phyloP scores from a whole-genome alignment of 1,284 basidiomycete genomes.

The Pterulicium gracile region DNA sequence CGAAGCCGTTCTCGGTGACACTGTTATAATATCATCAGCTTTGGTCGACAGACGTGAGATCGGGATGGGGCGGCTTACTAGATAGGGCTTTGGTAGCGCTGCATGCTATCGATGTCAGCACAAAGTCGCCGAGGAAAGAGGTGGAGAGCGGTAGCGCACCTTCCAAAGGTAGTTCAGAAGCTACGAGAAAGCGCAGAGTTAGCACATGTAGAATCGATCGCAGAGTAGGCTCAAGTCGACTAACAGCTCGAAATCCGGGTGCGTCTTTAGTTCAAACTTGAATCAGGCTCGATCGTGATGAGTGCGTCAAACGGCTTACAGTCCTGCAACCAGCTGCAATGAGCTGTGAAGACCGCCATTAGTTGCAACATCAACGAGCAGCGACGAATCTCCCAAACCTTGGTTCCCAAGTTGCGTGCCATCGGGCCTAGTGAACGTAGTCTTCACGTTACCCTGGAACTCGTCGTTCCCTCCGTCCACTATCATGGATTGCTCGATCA shows the following conservation, averaged over 20 bases:
- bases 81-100: constrained; percentile 59
- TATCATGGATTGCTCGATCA: constrained; percentile 5
- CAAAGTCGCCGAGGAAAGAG: constrained; percentile 4
- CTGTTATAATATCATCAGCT: constrained; percentile 16
- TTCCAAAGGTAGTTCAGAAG: constrained; percentile 65
- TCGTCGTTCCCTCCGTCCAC: constrained; percentile 48
- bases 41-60: neutral
- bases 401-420: constrained; percentile 60
- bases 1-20: constrained; percentile 66
- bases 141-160: constrained; percentile 19
- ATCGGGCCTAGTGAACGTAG: constrained; percentile 51
- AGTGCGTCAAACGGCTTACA: constrained; percentile 28
- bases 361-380: neutral
- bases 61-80: constrained; percentile 29
- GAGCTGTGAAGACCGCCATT: constrained; percentile 23
- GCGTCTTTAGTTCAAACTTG: constrained; percentile 6
- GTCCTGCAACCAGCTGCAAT: constrained; percentile 52
- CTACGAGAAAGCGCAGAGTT: constrained; percentile 22
- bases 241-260: constrained; percentile 43
- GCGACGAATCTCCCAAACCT: constrained; percentile 28
- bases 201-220: constrained; percentile 10
- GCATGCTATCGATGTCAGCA: constrained; percentile 12
- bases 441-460: constrained; percentile 51
- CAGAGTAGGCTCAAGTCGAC: constrained; percentile 1
- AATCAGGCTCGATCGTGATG: constrained; percentile 3